These are phyloP conservation scores for Glebionis coronaria DNA, from an alignment of 129 eudicot species.

Conservation along the genomic window DNA sequence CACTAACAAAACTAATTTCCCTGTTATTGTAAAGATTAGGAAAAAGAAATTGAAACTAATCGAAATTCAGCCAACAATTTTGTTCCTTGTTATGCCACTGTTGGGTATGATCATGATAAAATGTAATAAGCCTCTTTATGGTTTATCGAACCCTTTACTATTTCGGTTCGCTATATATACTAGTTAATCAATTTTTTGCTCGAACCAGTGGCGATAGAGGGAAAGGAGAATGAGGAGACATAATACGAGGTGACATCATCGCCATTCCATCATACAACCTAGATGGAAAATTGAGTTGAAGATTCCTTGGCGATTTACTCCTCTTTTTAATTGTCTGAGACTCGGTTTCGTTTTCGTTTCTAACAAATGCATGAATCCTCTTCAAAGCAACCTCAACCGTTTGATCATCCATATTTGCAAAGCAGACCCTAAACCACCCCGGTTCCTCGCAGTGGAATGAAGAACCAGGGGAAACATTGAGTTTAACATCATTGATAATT, in stretches of 20 bases:
- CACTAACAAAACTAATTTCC: too few species aligned
- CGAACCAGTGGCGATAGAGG: slow-evolving; percentile 60
- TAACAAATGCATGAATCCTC: slow-evolving; percentile 52
- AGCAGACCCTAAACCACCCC: slow-evolving; percentile 93
- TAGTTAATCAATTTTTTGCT: slow-evolving; percentile 40
- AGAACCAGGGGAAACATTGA: slow-evolving; percentile 82
- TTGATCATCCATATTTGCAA: slow-evolving; percentile 80
- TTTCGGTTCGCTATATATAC: too few species aligned
- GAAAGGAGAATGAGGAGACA: slow-evolving; percentile 72
- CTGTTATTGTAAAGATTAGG: too few species aligned
- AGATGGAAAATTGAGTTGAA: slow-evolving; percentile 48
- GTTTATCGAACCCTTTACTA: too few species aligned
- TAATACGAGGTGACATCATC: slow-evolving; percentile 31
- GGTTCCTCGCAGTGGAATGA: slow-evolving; percentile 77
- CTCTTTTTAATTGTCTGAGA: slow-evolving; percentile 15
- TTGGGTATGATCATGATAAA: too few species aligned
- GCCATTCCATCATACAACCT: slow-evolving; percentile 32
- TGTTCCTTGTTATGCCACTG: too few species aligned
- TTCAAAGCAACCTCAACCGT: slow-evolving; percentile 54
- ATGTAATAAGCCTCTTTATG: too few species aligned
- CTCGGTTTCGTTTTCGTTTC: slow-evolving; percentile 11
- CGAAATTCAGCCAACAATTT: too few species aligned
- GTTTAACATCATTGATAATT: slow-evolving; percentile 59
- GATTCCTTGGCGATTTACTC: slow-evolving; percentile 35
- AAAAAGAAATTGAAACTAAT: too few species aligned